Evolutionary conservation across 169 alveolate species (phyloP).

Genomic region (Plasmodium vivax): DNA sequence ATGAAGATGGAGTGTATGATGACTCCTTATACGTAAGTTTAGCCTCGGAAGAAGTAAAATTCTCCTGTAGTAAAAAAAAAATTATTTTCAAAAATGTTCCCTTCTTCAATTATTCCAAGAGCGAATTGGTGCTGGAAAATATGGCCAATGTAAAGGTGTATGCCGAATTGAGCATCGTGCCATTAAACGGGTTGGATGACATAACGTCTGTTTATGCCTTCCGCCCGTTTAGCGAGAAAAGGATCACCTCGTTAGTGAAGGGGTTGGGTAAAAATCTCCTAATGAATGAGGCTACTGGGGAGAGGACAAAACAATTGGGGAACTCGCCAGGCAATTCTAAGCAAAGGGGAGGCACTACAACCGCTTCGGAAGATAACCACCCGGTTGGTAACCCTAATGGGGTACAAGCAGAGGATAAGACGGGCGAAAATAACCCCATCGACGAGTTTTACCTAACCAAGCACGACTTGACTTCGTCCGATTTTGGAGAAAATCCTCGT

Average conservation of each 20-base stretch:
- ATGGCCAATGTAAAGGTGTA: conserved; percentile 24
- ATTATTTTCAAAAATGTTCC: conserved; percentile 57
- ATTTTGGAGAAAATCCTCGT: not conserved
- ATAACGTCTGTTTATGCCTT: conserved; percentile 65
- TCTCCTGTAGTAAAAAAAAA: conserved; percentile 61
- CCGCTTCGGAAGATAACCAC: not conserved
- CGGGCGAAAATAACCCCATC: conserved; percentile 5
- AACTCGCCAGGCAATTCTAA: not conserved
- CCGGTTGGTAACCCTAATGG: not conserved
- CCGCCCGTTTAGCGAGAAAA: conserved; percentile 31
- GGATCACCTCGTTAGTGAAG: conserved; percentile 13
- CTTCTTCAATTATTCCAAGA: conserved; percentile 57
- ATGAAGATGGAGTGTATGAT: not conserved
- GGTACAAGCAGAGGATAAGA: not conserved
- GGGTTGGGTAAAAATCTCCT: not conserved
- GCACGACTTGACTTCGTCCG: conserved; percentile 36
- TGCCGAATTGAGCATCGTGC: conserved; percentile 44
- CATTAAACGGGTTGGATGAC: conserved; percentile 33
- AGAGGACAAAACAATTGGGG: not conserved
- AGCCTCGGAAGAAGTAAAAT: conserved; percentile 62
- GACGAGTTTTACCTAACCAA: conserved; percentile 61
- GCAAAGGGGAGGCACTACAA: not conserved
- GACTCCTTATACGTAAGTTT: conserved; percentile 65
- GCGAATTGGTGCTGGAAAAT: conserved; percentile 42
- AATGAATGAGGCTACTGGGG: not conserved